These are phyloP conservation scores for Phytomonas sp. DNA, from an alignment of 208 protist species.

Conservation along the genomic window DNA sequence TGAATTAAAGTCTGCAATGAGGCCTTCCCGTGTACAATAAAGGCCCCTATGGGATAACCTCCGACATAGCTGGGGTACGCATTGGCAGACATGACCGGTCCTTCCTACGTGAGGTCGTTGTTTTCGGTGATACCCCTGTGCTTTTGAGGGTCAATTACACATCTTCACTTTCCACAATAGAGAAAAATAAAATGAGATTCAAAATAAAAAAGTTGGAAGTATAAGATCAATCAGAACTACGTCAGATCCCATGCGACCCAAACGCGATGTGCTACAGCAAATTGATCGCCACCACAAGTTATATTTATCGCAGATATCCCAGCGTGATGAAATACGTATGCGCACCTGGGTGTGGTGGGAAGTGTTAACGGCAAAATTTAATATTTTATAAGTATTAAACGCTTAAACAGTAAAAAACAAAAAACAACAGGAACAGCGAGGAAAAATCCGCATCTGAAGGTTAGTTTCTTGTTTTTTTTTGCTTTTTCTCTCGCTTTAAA, in stretches of 20 bases:
- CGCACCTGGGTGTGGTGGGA: background rate
- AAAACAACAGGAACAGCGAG: background rate
- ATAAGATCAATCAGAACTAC: background rate
- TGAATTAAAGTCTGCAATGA: background rate
- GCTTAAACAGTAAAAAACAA: background rate
- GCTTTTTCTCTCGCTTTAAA: background rate
- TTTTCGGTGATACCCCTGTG: background rate
- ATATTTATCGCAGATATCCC: background rate
- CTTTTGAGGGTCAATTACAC: background rate
- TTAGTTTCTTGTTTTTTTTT: slow-evolving; percentile 1
- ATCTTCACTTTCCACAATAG: background rate
- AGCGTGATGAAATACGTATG: background rate
- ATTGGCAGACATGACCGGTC: background rate
- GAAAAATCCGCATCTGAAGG: background rate
- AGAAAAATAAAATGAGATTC: background rate
- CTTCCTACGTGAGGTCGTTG: background rate
- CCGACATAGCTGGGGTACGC: background rate
- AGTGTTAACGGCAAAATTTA: background rate
- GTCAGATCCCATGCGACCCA: background rate
- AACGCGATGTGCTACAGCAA: background rate
- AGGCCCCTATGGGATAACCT: background rate
- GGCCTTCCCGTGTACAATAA: background rate
- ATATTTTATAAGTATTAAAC: background rate
- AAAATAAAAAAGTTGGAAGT: background rate
- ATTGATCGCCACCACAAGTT: background rate